phyloP scores from a whole-genome alignment of 2,329 filamentous ascomycete species.

The Sclerotinia spermophila region DNA sequence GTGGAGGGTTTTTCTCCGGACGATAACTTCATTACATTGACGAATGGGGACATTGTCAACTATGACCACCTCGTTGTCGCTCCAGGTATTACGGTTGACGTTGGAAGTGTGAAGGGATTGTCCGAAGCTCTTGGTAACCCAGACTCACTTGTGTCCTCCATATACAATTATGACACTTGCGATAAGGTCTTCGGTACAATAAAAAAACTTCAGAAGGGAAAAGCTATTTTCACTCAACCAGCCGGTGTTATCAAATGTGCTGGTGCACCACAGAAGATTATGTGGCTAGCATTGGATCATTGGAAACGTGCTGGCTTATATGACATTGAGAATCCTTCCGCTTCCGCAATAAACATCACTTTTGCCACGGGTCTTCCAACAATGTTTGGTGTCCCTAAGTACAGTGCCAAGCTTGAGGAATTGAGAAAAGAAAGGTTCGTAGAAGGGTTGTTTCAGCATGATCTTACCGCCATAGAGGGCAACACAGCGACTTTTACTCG shows the following conservation, averaged over 20 bases:
- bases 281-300: constrained; percentile 59
- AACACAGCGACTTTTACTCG: constrained; percentile 50
- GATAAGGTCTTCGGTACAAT: constrained; percentile 52
- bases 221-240: constrained; percentile 58
- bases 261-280: constrained; percentile 57
- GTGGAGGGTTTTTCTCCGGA: constrained; percentile 52
- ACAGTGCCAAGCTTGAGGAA: constrained; percentile 51
- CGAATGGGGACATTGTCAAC: constrained; percentile 51
- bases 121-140: constrained; percentile 51
- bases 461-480: constrained; percentile 51
- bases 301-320: constrained; percentile 55
- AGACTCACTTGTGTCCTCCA: constrained; percentile 49
- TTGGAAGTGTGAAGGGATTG: constrained; percentile 51
- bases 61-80: constrained; percentile 65
- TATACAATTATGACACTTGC: constrained; percentile 54
- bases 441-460: constrained; percentile 56
- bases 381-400: constrained; percentile 61
- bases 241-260: constrained; percentile 58
- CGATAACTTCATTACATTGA: constrained; percentile 53
- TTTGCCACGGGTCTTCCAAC: constrained; percentile 53
- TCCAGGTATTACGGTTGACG: constrained; percentile 54
- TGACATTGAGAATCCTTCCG: constrained; percentile 39
- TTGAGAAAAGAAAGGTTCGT: constrained; percentile 52
- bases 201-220: constrained; percentile 46
- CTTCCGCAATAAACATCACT: constrained; percentile 48